Evolutionary conservation across 192 early-diverging fungal genomes (phyloP).

Genomic region (Gryganskiella cystojenkinii): DNA sequence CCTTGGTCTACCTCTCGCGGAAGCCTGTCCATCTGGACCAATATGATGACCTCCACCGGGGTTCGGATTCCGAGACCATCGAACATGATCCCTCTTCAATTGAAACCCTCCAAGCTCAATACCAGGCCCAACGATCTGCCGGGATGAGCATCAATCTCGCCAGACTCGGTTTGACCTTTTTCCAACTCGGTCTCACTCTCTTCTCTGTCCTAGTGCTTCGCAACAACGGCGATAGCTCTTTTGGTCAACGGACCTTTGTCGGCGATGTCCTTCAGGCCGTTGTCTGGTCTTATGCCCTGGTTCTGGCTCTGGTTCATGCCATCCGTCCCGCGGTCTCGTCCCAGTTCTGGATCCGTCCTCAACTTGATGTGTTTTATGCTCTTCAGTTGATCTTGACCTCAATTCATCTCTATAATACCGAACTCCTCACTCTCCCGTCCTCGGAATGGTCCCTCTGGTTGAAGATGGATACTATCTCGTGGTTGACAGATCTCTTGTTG

Average conservation of each 20-base stretch:
- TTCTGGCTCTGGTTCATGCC: constrained; percentile 16
- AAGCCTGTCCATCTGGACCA: constrained; percentile 49
- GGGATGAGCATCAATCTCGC: constrained; percentile 40
- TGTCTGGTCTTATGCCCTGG: constrained; percentile 29
- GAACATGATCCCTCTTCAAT: constrained; percentile 6
- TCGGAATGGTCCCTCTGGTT: constrained; percentile 30
- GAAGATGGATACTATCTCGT: constrained; percentile 18
- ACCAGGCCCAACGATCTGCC: constrained; percentile 26
- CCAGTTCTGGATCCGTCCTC: constrained; percentile 48
- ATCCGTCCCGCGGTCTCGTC: constrained; percentile 12
- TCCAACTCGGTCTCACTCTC: constrained; percentile 36
- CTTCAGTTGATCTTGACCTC: constrained; percentile 13
- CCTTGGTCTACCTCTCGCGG: constrained; percentile 30
- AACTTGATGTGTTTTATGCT: constrained; percentile 40
- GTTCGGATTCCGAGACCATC: background rate
- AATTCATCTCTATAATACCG: constrained; percentile 12
- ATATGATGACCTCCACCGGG: constrained; percentile 8
- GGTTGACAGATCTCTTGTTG: constrained; percentile 10
- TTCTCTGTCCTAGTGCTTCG: constrained; percentile 25
- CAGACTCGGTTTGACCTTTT: constrained; percentile 26
- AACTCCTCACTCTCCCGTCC: constrained; percentile 1
- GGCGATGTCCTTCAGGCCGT: constrained; percentile 7
- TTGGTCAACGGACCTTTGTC: background rate
- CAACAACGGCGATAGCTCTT: background rate
- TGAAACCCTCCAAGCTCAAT: constrained; percentile 28